Evolutionary conservation across 257 asterid genomes (phyloP).

Genomic region (Dorcoceras hygrometricum): DNA sequence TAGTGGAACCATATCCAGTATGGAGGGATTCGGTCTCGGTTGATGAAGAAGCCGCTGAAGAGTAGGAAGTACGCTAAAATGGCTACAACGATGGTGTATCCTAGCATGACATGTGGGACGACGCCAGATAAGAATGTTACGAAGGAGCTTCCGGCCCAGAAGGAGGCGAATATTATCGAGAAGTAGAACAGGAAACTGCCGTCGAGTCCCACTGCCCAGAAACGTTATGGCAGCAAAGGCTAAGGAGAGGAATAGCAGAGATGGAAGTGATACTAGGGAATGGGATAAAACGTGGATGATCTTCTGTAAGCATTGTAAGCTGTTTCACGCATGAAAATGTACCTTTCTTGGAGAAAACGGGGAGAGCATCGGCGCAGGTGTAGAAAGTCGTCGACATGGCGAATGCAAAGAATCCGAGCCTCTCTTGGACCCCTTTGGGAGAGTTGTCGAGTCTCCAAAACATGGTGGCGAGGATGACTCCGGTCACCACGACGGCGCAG

Average conservation of each 20-base stretch:
- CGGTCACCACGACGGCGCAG: conserved; percentile 56
- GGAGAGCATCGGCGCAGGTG: conserved; percentile 78
- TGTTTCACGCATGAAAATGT: conserved; percentile 75
- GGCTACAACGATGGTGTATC: conserved; percentile 73
- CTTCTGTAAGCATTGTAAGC: conserved; percentile 68
- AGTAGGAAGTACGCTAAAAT: conserved; percentile 65
- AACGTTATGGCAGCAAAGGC: conserved; percentile 59
- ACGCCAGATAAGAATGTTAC: conserved; percentile 72
- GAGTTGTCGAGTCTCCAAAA: conserved; percentile 64
- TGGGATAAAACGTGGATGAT: conserved; percentile 63
- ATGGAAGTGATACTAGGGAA: conserved; percentile 51
- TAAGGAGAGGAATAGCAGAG: conserved; percentile 47
- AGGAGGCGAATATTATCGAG: conserved; percentile 51
- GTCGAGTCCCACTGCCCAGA: conserved; percentile 70
- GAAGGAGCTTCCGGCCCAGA: conserved; percentile 85
- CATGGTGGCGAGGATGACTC: conserved; percentile 69
- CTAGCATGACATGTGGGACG: conserved; percentile 78
- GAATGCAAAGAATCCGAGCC: conserved; percentile 73
- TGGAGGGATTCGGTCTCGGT: conserved; percentile 60
- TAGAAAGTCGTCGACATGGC: conserved; percentile 79
- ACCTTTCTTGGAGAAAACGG: conserved; percentile 71
- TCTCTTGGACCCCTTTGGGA: conserved; percentile 64
- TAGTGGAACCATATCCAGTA: conserved; percentile 96
- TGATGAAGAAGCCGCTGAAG: conserved; percentile 82
- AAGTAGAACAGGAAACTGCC: conserved; percentile 71